These are phyloP conservation scores for Cicer pinnatifidum DNA, from an alignment of 306 rosid species.

Conservation along the genomic window DNA sequence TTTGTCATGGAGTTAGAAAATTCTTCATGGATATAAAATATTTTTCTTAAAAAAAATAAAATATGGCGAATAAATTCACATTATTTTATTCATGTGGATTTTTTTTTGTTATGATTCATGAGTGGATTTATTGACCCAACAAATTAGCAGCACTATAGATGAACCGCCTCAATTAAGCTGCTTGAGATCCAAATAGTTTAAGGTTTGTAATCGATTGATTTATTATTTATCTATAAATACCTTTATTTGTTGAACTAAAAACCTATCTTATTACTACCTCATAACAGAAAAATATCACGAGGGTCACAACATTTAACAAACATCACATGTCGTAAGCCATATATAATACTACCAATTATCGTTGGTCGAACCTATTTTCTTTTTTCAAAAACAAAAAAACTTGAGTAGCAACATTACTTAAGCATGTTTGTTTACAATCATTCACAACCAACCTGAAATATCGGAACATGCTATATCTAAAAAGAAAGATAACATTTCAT, in stretches of 20 bases:
- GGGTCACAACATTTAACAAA: slow-evolving; percentile 5
- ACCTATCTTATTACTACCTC: neutral
- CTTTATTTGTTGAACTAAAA: neutral
- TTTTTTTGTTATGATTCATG: too few relatives aligned
- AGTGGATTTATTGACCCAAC: neutral
- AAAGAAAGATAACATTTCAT: neutral
- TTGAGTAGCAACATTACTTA: neutral
- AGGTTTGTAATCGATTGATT: neutral
- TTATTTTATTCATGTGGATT: too few relatives aligned
- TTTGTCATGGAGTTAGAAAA: too few relatives aligned
- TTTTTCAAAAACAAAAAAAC: neutral
- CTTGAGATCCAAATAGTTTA: neutral
- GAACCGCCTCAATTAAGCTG: neutral
- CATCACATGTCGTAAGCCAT: neutral
- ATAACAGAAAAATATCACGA: neutral
- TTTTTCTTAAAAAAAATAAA: too few relatives aligned
- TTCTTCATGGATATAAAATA: too few relatives aligned
- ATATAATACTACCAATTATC: neutral
- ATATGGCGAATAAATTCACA: too few relatives aligned
- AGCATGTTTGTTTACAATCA: neutral
- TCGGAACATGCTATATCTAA: neutral
- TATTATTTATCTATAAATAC: neutral
- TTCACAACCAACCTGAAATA: neutral
- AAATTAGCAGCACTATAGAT: neutral
- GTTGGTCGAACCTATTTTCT: neutral